Evolutionary conservation across 2,329 filamentous ascomycete species (phyloP), one percentile per base, ranked within the genome.

Genomic region (Lecanicillium sp.): DNA sequence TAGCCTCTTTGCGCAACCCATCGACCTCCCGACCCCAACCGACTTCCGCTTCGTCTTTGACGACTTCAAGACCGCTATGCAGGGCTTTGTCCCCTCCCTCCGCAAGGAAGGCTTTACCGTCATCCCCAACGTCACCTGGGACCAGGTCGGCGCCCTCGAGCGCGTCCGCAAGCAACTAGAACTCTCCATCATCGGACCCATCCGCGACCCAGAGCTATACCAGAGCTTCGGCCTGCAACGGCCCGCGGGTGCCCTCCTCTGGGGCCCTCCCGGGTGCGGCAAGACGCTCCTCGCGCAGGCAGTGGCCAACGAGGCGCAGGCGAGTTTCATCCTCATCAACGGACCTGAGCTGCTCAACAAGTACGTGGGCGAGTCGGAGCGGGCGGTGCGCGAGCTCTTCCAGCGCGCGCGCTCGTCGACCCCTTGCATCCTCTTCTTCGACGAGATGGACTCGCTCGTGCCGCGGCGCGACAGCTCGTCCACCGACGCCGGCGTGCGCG

Each of bases 321-420:
- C 92, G 34, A 97, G 95, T 61, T 98, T 98, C 68, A 98, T 98
- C 61, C 88, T 87, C 37, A 87, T 98, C 62, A 96, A 96, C 61
- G 92, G 92, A 0, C 92, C 92, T 0, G 92, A 98, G 58, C 71
- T 98, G 9, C 74, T 98, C 33, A 97, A 97, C 69, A 98, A 97
- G 62, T 98, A 90, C 57, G 89, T 98, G 9, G 92, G 92, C 49
- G 92, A 98, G 62, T 94, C 87, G 6, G 92, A 98, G 64, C 83
- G 90, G 10, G 87, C 89, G 1, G 84, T 98, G 2, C 81, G 92
- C 17, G 87, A 94, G 57, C 84, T 97, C 1, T 98, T 98, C 61
- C 78, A 81, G 46, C 82, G 90, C 13, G 92, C 92, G 1, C 78
- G 89, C 37, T 84, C 84, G 1, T 90, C 84, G 7, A 76, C 88